These are phyloP conservation scores for Glaciozyma martinii DNA, from an alignment of 768 basidiomycete species.

Conservation along the genomic window DNA sequence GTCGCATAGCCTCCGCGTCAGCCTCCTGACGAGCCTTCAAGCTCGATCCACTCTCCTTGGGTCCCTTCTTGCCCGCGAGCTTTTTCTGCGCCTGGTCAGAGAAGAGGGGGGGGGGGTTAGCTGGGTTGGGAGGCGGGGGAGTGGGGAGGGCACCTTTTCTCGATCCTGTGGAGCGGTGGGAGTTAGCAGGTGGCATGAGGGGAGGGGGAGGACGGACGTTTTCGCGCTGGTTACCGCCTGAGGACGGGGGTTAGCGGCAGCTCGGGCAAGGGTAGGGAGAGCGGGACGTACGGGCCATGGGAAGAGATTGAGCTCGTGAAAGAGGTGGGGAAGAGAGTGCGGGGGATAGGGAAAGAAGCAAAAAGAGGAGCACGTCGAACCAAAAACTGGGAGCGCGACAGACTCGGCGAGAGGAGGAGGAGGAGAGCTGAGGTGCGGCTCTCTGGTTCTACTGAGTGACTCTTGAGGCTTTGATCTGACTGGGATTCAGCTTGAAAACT, in stretches of 20 bases:
- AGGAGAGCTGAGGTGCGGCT: no score
- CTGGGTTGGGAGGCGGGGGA: background rate
- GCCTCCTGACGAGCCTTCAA: slow-evolving; percentile 3
- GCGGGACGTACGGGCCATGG: no score
- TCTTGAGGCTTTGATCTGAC: background rate
- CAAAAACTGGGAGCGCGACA: background rate
- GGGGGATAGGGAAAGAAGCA: background rate
- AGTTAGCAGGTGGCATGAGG: background rate
- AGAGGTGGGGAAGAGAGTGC: background rate
- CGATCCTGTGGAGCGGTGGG: background rate
- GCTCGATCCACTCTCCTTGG: slow-evolving; percentile 1
- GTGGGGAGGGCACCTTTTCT: background rate
- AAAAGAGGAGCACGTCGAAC: background rate
- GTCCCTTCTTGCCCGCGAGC: slow-evolving; percentile 7
- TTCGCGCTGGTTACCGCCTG: slow-evolving; percentile 28
- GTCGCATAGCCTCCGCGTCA: slow-evolving; percentile 21
- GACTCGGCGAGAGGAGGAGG: no score
- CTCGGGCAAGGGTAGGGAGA: no score
- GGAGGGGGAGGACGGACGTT: background rate
- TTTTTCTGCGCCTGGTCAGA: slow-evolving; percentile 16
- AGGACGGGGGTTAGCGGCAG: background rate
- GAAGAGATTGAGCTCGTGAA: no score
- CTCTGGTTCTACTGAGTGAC: no score
- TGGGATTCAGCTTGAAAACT: slow-evolving; percentile 15
- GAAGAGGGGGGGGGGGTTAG: background rate